Conservation (phyloP, 441 rosid species). For the Melastoma candidum region DNA sequence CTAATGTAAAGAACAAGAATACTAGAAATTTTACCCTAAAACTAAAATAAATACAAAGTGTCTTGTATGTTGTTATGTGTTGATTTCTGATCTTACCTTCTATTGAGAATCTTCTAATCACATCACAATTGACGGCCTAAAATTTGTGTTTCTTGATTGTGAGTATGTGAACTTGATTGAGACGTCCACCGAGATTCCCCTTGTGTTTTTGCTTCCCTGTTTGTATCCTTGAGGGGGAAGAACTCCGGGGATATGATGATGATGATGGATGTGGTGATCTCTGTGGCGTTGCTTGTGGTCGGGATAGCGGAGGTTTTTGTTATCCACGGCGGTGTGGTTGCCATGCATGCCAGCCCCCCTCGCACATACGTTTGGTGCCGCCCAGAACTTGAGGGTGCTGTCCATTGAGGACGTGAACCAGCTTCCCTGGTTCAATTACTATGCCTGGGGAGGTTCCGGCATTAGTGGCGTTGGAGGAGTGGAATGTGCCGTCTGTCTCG, state of each 20-base stretch:
- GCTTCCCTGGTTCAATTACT: slow-evolving; percentile 38
- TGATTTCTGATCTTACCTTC: no score
- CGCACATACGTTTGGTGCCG: slow-evolving; percentile 4
- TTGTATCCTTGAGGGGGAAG: no score
- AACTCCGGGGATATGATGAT: slow-evolving; percentile 8
- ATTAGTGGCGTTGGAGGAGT: slow-evolving; percentile 9
- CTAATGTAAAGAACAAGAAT: no score
- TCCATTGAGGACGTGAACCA: slow-evolving; percentile 32
- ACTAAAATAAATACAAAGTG: no score
- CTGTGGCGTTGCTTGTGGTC: slow-evolving; percentile 26
- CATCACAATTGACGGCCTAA: no score
- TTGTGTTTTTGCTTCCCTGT: no score
- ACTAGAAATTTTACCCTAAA: no score
- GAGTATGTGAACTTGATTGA: no score
- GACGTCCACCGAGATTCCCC: no score
- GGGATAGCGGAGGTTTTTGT: slow-evolving; percentile 26
- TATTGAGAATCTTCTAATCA: no score
- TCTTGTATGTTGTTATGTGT: no score
- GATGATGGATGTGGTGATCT: slow-evolving; percentile 25
- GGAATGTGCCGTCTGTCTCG: slow-evolving; percentile 58
- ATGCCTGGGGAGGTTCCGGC: slow-evolving; percentile 17
- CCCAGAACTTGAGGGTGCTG: slow-evolving; percentile 16
- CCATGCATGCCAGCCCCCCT: slow-evolving; percentile 19
- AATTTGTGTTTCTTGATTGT: no score
- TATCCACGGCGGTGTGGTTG: slow-evolving; percentile 32